phyloP scores from a whole-genome alignment of 805 yeast genomes.

The Lachancea meyersii region DNA sequence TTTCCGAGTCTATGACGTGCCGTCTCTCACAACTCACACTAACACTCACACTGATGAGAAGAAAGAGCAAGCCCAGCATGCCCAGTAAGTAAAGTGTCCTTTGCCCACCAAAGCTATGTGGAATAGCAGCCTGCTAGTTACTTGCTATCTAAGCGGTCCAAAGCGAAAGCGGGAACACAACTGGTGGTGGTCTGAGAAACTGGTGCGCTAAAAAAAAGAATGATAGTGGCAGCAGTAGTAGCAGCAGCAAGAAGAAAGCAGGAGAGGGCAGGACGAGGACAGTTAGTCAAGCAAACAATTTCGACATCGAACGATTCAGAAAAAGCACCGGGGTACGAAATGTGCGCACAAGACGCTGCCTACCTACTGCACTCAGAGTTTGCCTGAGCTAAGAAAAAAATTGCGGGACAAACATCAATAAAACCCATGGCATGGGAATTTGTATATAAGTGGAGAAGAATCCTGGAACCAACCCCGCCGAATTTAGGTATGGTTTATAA shows the following conservation, averaged over 20 bases:
- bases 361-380: too few relatives aligned
- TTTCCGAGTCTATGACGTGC: too few relatives aligned
- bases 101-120: too few relatives aligned
- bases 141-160: neutral
- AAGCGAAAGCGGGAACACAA: neutral
- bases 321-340: conserved; percentile 9
- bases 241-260: neutral
- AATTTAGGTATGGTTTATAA: neutral
- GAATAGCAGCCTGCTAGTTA: neutral
- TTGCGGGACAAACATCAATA: conserved; percentile 3
- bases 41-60: too few relatives aligned
- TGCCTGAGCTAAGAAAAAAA: conserved; percentile 2
- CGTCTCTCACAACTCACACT: too few relatives aligned
- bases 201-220: neutral
- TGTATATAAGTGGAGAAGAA: conserved; percentile 9
- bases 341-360: neutral
- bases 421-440: neutral
- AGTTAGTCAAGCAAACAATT: neutral
- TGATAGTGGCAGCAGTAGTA: neutral
- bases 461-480: conserved; percentile 3
- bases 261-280: neutral
- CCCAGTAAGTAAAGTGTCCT: too few relatives aligned
- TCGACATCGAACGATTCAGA: neutral
- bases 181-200: neutral
- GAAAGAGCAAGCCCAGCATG: neutral